These are phyloP conservation scores for Xylaria sp. DNA, from an alignment of 2,329 filamentous ascomycete genomes.

Conservation along the genomic window DNA sequence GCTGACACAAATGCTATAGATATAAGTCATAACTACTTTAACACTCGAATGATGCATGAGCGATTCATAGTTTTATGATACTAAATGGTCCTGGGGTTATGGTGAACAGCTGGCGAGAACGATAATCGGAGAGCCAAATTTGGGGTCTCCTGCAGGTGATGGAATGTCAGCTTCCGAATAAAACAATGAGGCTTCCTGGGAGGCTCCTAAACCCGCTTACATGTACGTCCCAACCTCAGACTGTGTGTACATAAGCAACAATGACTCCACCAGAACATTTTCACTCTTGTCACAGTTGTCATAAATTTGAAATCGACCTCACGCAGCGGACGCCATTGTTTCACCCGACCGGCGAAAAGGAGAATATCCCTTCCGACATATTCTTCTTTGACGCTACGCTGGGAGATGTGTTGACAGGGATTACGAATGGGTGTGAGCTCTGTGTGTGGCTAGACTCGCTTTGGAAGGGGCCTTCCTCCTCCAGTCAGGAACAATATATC, in stretches of 20 bases:
- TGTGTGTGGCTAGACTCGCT: conserved; percentile 9
- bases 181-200: too few relatives aligned
- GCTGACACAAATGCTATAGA: too few relatives aligned
- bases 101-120: too few relatives aligned
- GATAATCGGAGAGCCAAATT: too few relatives aligned
- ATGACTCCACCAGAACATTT: conserved; percentile 7
- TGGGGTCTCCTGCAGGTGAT: too few relatives aligned
- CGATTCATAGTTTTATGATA: too few relatives aligned
- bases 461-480: neutral
- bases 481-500: neutral
- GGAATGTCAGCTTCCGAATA: too few relatives aligned
- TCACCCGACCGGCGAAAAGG: neutral
- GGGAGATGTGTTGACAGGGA: conserved; percentile 1
- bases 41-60: too few relatives aligned
- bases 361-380: conserved; percentile 4
- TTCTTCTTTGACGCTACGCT: conserved; percentile 9
- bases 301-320: conserved; percentile 1
- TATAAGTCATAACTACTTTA: too few relatives aligned
- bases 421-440: neutral
- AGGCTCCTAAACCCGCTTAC: too few relatives aligned
- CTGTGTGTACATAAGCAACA: neutral
- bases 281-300: neutral
- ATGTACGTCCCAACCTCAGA: neutral
- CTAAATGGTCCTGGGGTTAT: too few relatives aligned
- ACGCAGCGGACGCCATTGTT: neutral